Base-by-base conservation (phyloP, 768 basidiomycete species). In the Boletus vinaceobasis region DNA sequence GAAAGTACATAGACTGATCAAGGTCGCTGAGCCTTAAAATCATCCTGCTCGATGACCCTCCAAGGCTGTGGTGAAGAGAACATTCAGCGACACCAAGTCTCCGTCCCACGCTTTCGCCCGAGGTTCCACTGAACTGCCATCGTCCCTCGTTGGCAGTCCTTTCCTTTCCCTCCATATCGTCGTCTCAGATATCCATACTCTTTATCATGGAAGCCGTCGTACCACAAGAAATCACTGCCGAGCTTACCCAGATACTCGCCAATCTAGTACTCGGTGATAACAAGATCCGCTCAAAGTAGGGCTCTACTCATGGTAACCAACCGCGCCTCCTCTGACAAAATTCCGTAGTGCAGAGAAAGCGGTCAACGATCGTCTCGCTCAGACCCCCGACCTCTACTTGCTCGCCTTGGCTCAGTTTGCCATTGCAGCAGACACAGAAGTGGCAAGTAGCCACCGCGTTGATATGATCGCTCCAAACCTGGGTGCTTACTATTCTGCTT, bases 251-350 rank as follows among this genome's bases (percentile, higher is more conserved):
- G 72, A 89, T 91, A 56, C 82, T 93, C 39, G 86, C 88, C 11
- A 92, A 93, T 71, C 82, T 92, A 19, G 87, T 92, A 5, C 75
- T 89, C 38, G 90, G 88, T 5, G 89, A 93, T 69, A 93, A 93
- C 71, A 82, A 85, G 51, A 88, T 93, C 48, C 83, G 90, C 17
- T 75, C 85, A 60, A 86, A 79, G 89, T 88, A 63, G 21, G 52
- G 9, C 52, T 47, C 36, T 37, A 26, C 31, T 17, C 9, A 23
- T 43, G 38, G 50, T 36, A 11, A 32, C 31, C 7, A 9, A 14
- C 7, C n/a, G 4, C 8, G 7, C 7, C 35, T 29, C 14, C 17
- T 39, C 59, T 65, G 43, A 71, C 58, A 10, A 19, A 17, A 50
- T 39, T 14, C 27, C 26, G 19, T 14, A 83, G 88, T 73, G 90